These are phyloP conservation scores for Paramecium sexaurelia DNA, from an alignment of 73 alveolate genomes.

Conservation along the genomic window DNA sequence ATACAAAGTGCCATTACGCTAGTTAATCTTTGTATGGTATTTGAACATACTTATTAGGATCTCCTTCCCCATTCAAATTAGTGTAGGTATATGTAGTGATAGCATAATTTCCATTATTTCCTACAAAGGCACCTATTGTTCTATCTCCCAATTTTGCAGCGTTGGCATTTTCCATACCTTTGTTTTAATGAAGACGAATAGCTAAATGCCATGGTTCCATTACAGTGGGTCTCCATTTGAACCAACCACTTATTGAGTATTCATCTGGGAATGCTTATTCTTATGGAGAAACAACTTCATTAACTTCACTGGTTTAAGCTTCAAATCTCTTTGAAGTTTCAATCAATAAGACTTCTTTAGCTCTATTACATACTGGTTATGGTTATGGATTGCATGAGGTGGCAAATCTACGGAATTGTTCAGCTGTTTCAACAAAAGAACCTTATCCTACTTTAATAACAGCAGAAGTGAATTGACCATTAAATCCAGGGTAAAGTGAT, in stretches of 20 bases:
- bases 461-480: conserved; percentile 4
- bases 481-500: not conserved
- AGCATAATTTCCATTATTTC: conserved; percentile 44
- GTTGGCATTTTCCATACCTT: conserved; percentile 31
- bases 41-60: not conserved
- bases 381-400: conserved; percentile 16
- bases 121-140: conserved; percentile 5
- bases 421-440: not conserved
- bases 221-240: not conserved
- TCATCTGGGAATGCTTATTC: conserved; percentile 58
- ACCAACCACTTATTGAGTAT: conserved; percentile 41
- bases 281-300: not conserved
- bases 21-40: not conserved
- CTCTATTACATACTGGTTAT: not conserved
- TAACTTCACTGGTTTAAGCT: not conserved
- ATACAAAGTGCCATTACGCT: conserved; percentile 26
- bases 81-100: conserved; percentile 19
- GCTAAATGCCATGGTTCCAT: conserved; percentile 65
- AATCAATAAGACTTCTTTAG: not conserved
- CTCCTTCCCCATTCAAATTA: conserved; percentile 38
- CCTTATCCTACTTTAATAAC: conserved; percentile 45
- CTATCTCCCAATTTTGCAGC: conserved; percentile 61
- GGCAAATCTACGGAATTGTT: conserved; percentile 1
- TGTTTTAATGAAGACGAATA: conserved; percentile 2
- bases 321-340: not conserved